Evolutionary conservation across 2,329 filamentous ascomycete genomes (phyloP), one percentile per base, ranked within the genome.

Genomic region (Aureobasidium sp.): DNA sequence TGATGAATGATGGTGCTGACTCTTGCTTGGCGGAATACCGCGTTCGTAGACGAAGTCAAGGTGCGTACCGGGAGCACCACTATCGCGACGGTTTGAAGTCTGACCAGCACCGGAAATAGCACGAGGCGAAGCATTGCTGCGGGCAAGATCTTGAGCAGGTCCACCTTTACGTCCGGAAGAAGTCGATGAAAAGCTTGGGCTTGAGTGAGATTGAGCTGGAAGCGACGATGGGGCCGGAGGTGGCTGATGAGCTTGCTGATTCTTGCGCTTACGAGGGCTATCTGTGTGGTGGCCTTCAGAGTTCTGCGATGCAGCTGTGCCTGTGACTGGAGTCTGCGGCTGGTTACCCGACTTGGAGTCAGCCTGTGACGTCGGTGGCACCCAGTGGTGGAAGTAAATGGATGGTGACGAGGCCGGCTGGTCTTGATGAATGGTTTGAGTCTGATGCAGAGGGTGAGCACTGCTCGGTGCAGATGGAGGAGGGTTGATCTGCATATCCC

Each of bases 331-430:
- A 65, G 88, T 88, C 70, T 83, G 84, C 64, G 88, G 87, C 72
- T 88, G 86, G 69, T 85, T 84, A 63, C 32, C 41, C 41, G 81
- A 77, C 64, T 82, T 72, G 61, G 75, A 73, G 60, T 79, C 81
- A 66, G 80, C 79, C 74, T 89, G 82, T 65, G 85, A 83, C 26
- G 81, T 83, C 15, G 92, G 92, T 50, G 92, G 92, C 64, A 93
- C 89, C 91, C 92, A 96, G 72, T 96, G 90, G 71, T 96, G 90
- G 73, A 96, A 96, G 74, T 90, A 94, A 52, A 96, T 89, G 26
- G 87, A 88, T 0, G 88, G 86, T 44, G 88, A 90, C 20, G 85
- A 82, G 66, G 87, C 80, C 48, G 84, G 76, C 51, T 86, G 84
- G 67, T 88, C 82, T 68, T 86, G 84, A 63, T 82, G 81, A 50